These are phyloP conservation scores for Cnidoscolus chayamansa DNA, from an alignment of 441 rosid genomes.

Conservation along the genomic window DNA sequence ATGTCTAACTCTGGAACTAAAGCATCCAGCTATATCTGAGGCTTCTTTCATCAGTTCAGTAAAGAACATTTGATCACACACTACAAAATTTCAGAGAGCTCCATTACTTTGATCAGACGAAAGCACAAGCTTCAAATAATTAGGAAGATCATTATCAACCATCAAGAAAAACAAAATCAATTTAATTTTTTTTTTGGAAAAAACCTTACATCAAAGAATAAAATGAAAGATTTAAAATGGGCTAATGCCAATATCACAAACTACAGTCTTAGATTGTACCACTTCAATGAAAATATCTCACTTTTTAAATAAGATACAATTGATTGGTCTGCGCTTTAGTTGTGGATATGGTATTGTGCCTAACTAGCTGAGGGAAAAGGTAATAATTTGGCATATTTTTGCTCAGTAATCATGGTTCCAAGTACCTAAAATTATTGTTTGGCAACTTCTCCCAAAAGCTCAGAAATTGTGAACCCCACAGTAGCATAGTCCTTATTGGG, in stretches of 20 bases:
- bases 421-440: too few species aligned
- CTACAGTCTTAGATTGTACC: not conserved
- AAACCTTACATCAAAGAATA: not conserved
- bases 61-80: constrained; percentile 80
- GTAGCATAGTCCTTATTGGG: too few species aligned
- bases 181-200: not conserved
- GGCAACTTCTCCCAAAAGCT: too few species aligned
- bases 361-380: too few species aligned
- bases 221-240: not conserved
- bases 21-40: constrained; percentile 70
- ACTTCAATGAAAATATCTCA: too few species aligned
- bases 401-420: too few species aligned
- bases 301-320: too few species aligned
- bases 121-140: not conserved
- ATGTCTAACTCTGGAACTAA: constrained; percentile 65
- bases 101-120: not conserved
- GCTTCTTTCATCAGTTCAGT: constrained; percentile 81
- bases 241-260: not conserved
- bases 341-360: too few species aligned
- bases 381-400: too few species aligned
- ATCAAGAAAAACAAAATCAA: not conserved
- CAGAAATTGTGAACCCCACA: too few species aligned
- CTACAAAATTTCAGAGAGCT: constrained; percentile 32
- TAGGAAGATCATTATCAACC: not conserved
- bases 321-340: too few species aligned